These are phyloP conservation scores for Solanum virginianum DNA, from an alignment of 257 asterid genomes.

Conservation along the genomic window DNA sequence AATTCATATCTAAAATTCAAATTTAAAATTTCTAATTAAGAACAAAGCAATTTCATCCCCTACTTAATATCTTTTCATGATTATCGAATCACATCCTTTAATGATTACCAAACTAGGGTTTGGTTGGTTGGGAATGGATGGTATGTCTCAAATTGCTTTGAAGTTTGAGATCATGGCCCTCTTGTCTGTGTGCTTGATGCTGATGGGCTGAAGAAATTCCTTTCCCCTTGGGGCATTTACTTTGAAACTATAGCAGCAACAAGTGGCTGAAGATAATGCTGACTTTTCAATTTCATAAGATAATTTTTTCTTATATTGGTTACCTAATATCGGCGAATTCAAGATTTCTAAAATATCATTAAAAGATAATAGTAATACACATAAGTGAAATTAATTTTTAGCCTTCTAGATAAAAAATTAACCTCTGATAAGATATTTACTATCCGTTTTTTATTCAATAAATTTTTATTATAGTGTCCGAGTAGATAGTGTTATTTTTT, in stretches of 20 bases:
- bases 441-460: too few relatives aligned
- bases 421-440: too few relatives aligned
- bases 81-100: too few relatives aligned
- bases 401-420: too few relatives aligned
- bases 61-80: not conserved
- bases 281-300: not conserved
- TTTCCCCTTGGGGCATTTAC: not conserved
- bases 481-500: too few relatives aligned
- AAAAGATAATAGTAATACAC: too few relatives aligned
- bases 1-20: too few relatives aligned
- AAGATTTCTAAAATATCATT: too few relatives aligned
- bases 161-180: not conserved
- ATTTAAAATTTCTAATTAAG: fast-evolving
- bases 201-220: not conserved
- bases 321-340: not conserved
- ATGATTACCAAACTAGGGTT: not conserved
- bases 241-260: not conserved
- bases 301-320: not conserved
- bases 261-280: not conserved
- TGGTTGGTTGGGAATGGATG: not conserved
- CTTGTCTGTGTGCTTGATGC: not conserved
- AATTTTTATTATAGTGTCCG: too few relatives aligned
- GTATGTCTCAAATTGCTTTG: too few relatives aligned
- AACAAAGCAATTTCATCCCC: not conserved
- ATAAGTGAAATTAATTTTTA: too few relatives aligned